Evolutionary conservation across 768 basidiomycete species (phyloP), one percentile per base, ranked within the genome.

Genomic region (Mycena epipterygia): DNA sequence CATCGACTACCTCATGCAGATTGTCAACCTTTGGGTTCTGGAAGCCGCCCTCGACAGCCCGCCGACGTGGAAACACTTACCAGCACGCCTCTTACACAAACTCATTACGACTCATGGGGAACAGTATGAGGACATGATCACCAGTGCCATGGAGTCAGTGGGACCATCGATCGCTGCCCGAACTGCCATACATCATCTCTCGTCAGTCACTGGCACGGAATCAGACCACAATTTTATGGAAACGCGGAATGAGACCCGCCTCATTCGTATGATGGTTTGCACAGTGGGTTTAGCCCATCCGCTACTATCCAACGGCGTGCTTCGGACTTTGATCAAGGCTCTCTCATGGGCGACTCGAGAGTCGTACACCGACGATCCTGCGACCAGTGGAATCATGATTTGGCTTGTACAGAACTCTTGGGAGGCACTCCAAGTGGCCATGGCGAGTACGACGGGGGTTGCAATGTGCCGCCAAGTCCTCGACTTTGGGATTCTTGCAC

Each of bases 301-400:
- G 16, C 52, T 64, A 32, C 27, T 64, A 42, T 53, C 63, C 13
- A 64, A 44, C 30, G 63, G 63, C 21, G 41, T 56, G 23, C 37
- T 64, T 16, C 63, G 63, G 33, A 25, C 33, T 44, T 46, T 64
- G 63, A 46, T 56, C 52, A 64, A 64, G 41, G 33, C 63, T 11
- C 63, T 64, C 39, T 53, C 63, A 35, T 56, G 33, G 13, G 52
- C 63, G 39, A 64, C 63, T 8, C 63, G 51, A 44, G 63, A 64
- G n/a, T 55, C 63, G 41, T 64, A 64, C 63, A 64, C 63, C 21
- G 63, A 64, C 52, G 63, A 64, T 35, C 63, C 63, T 42, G 29
- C 52, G 53, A 64, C 52, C 52, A 53, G 52, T 33, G 39, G 41
- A 64, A 64, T 64, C 52, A 64, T 64, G 63, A 46, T 56, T 56